Evolutionary conservation across 1,284 basidiomycete genomes (phyloP), one percentile per base, ranked within the genome.

Genomic region (Athelia psychrophila): DNA sequence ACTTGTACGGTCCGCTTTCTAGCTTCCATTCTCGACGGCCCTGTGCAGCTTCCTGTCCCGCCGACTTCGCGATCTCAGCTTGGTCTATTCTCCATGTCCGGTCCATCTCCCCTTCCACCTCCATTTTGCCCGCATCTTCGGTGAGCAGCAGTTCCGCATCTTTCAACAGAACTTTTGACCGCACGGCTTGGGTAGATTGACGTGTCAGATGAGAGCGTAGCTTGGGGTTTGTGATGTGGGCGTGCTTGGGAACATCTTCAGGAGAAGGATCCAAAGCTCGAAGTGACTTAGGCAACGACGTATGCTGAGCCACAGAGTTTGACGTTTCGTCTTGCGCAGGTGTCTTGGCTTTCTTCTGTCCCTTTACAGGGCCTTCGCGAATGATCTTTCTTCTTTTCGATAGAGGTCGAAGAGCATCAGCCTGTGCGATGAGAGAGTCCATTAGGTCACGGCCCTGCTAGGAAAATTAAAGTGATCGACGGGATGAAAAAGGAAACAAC

Each of bases 1-100:
- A 73, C 64, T 85, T 72, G 70, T 98, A 89, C 20, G 90, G 88
- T 0, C 96, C 96, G n/a, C 90, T 88, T 54, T 95, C 92, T 44
- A 98, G 71, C 55, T 81, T 85, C 70, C 91, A 83, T 65, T 95
- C 91, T 61, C 83, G 88, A 47, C 88, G 74, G 42, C 94, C 93
- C 51, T 72, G 79, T 2, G 85, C 84, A 2, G 85, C 86, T 56
- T 91, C 89, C 50, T 81, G 74, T 0, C 93, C 93, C 0, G 91
- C 86, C 9, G 76, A 77, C 1, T 77, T 64, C 12, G 74, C 74
- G 56, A 98, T 91, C 59, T 96, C 92, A 9, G 78, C 74, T 72
- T 99, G 96, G 0, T 82, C 80, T 4, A 95, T 79, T 51, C 91
- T 79, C 92, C 94, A 98, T 3, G 96, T 98, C 59, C 84, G 74